Evolutionary conservation across 2,329 filamentous ascomycete genomes (phyloP).

Genomic region (Ploettnerulaceae sp.): DNA sequence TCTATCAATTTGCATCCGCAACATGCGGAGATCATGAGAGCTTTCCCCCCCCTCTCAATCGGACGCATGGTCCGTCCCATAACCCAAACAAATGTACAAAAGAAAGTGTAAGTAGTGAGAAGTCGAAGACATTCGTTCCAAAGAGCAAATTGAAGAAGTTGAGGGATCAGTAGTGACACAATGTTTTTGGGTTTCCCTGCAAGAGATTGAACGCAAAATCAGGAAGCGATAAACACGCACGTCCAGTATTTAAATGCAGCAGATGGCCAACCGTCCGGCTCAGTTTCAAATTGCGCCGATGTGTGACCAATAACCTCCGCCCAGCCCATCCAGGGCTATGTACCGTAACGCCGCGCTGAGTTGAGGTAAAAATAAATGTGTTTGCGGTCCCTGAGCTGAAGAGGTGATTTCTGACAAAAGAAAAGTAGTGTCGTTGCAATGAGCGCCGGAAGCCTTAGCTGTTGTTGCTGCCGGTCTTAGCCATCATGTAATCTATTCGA

Average conservation of each 20-base stretch:
- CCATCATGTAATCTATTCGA: conserved; percentile 14
- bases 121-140: conserved; percentile 2
- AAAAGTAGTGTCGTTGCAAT: background rate
- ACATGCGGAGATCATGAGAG: conserved; percentile 1
- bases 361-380: background rate
- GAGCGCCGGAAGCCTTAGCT: background rate
- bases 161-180: background rate
- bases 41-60: background rate
- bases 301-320: conserved; percentile 1
- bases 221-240: conserved; percentile 1
- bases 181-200: background rate
- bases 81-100: conserved; percentile 10
- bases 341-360: conserved; percentile 15
- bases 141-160: background rate
- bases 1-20: conserved; percentile 1
- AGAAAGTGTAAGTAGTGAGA: conserved; percentile 7
- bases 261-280: conserved; percentile 14
- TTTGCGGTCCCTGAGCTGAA: background rate
- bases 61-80: background rate
- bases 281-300: conserved; percentile 17
- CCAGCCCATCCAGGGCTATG: conserved; percentile 6
- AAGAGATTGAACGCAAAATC: conserved; percentile 5
- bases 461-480: background rate
- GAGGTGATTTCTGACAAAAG: background rate
- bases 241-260: conserved; percentile 27